Percentiles rank a stretch among this genome's conserved stretches.
phyloP scores from a whole-genome alignment of 2,329 filamentous ascomycete genomes.

The Alternaria gansuensis region DNA sequence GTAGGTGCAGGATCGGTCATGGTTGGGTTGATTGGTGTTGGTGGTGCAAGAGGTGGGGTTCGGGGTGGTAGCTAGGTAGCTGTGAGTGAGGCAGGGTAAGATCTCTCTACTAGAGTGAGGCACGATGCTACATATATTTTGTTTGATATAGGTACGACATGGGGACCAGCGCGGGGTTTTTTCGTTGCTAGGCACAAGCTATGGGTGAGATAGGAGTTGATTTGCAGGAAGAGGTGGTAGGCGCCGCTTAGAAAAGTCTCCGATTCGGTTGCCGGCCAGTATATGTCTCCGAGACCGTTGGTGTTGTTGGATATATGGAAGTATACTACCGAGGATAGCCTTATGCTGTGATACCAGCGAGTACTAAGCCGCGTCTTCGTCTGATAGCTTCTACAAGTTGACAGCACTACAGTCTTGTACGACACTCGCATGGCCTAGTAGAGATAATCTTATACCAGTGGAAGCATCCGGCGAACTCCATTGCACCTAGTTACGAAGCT shows the following conservation, averaged over 20 bases:
- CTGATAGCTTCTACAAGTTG: neutral
- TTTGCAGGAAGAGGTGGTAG: neutral
- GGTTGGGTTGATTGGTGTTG: neutral
- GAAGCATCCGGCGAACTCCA: too few species aligned
- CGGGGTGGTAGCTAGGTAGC: neutral
- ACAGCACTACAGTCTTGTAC: neutral
- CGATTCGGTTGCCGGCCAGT: constrained; percentile 8
- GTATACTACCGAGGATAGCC: neutral
- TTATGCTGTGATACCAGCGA: constrained; percentile 22
- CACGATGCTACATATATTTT: constrained; percentile 18
- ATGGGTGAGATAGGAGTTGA: neutral
- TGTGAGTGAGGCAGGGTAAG: constrained; percentile 1
- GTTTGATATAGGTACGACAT: constrained; percentile 20
- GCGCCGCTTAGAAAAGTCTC: neutral
- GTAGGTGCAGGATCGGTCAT: constrained; percentile 7
- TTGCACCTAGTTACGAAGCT: too few species aligned
- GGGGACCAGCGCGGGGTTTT: neutral
- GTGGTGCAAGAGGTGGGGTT: constrained; percentile 20
- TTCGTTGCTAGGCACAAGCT: constrained; percentile 1
- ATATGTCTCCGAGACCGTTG: constrained; percentile 12
- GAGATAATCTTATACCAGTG: neutral
- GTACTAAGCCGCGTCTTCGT: neutral
- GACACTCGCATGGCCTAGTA: neutral
- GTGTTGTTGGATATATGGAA: neutral
- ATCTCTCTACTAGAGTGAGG: constrained; percentile 3